Evolutionary conservation across 2,329 filamentous ascomycete genomes (phyloP).

Genomic region (Penicillium rolfsii): DNA sequence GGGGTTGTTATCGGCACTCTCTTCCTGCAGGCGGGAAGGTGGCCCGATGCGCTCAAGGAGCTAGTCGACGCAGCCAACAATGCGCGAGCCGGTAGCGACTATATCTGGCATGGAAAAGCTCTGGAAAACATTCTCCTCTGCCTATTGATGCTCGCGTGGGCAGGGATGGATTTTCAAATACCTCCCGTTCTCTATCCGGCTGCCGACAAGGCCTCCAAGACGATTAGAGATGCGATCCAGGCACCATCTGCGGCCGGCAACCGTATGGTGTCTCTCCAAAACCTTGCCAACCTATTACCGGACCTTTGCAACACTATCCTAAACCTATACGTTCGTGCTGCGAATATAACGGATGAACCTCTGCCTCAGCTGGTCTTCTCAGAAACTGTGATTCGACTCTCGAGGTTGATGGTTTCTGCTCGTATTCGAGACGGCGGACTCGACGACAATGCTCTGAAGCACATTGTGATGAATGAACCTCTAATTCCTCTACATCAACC

Average conservation of each 20-base stretch:
- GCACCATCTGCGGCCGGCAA: slow-evolving; percentile 54
- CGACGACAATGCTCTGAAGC: slow-evolving; percentile 56
- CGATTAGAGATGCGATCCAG: slow-evolving; percentile 41
- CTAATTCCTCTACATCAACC: slow-evolving; percentile 40
- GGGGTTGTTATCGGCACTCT: slow-evolving; percentile 80
- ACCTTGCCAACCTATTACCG: slow-evolving; percentile 57
- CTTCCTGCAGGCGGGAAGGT: slow-evolving; percentile 85
- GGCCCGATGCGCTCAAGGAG: slow-evolving; percentile 84
- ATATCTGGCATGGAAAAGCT: slow-evolving; percentile 96
- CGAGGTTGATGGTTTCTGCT: slow-evolving; percentile 56
- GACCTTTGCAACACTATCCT: slow-evolving; percentile 61
- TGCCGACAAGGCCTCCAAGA: slow-evolving; percentile 54
- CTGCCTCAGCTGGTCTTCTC: slow-evolving; percentile 59
- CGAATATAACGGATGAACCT: slow-evolving; percentile 56
- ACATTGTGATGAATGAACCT: slow-evolving; percentile 61
- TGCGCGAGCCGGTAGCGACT: slow-evolving; percentile 80
- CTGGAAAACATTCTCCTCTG: slow-evolving; percentile 84
- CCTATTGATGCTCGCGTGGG: slow-evolving; percentile 81
- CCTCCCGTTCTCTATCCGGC: slow-evolving; percentile 57
- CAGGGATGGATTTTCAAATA: slow-evolving; percentile 74
- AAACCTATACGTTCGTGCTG: slow-evolving; percentile 58
- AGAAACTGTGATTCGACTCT: slow-evolving; percentile 60
- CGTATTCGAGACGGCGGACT: slow-evolving; percentile 56
- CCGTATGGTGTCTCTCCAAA: slow-evolving; percentile 51
- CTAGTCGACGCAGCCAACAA: slow-evolving; percentile 77